Evolutionary conservation across 2,329 filamentous ascomycete genomes (phyloP).

Genomic region (Venturia effusa): DNA sequence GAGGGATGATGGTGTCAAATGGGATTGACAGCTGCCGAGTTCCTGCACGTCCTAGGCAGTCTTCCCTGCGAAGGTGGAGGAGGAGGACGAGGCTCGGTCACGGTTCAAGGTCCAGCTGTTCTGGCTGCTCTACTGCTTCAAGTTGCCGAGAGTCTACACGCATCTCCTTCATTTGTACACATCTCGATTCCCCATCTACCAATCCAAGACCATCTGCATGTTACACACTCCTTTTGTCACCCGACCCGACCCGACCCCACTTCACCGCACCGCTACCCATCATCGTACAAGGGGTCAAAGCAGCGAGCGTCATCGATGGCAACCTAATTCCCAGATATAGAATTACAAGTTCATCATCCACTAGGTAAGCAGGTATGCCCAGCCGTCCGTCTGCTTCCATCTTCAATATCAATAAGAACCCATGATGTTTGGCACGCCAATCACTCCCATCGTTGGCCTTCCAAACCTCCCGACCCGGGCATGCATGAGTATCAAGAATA

Average conservation of each 20-base stretch:
- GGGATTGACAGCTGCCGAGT: background rate
- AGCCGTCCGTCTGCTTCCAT: background rate
- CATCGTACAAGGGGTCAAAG: background rate
- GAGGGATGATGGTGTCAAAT: background rate
- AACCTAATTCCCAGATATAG: background rate
- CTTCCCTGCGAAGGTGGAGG: background rate
- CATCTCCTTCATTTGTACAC: background rate
- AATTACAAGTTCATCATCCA: background rate
- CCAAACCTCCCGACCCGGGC: background rate
- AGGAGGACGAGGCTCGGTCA: no score
- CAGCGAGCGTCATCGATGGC: background rate
- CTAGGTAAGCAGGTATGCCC: background rate
- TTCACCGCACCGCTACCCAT: background rate
- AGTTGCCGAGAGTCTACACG: background rate
- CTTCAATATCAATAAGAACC: background rate
- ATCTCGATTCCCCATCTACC: background rate
- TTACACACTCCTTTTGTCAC: background rate
- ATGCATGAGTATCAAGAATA: slow-evolving; percentile 2
- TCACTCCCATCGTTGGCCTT: background rate
- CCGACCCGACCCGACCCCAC: no score
- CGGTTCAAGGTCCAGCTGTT: no score
- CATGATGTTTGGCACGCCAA: background rate
- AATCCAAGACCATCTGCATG: background rate
- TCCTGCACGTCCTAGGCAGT: background rate
- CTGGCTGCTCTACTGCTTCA: no score